Base-by-base conservation (phyloP, 2,329 filamentous ascomycete genomes). In the Pseudocercospora eumusae region DNA sequence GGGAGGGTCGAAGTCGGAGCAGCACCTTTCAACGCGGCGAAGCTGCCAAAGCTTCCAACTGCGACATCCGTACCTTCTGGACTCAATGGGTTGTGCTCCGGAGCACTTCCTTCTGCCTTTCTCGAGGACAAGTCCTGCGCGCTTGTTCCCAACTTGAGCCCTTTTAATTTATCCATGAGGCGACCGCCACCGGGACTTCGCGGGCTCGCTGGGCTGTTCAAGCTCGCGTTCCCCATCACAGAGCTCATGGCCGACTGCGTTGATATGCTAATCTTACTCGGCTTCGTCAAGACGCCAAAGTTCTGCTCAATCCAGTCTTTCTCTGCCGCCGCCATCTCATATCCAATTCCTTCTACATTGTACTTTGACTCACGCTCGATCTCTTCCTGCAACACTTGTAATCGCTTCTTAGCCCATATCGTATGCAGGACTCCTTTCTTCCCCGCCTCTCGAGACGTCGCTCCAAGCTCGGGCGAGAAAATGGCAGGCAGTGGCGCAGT, bases 401-500 rank as follows among this genome's bases (percentile, higher is more conserved):
- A 79, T 45, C 92, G 83, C 75, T 90, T 88, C 80, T 92, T 92
- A 18, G 91, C 93, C 92, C 93, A 97, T 61, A 93, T 86, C 1
- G 91, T 96, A 73, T 96, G 93, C 63, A 96, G 77, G 1, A 96
- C 91, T 1, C 92, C 92, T 65, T 91, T 89, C 70, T 88, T 87
- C 6, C 91, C 90, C 0, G 87, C 84, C 18, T 86, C 81, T 23
- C 85, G 82, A 11, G 85, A 85, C 21, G 85, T 88, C 3, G 84
- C 83, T 1, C 89, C 88, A 23, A 96, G 80, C 63, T 89, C 88
- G 0, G 88, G 86, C 0, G 91, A 88, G 72, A 93, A 96, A 67
- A 96, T 93, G 31, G 92, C 92, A 0, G 92, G 92, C 56, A 96
- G 80, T 0, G 92, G 91, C 72, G 93, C 93, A 11, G 92, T 87